A percentile compares a stretch with the other conserved stretches of the same genome.
phyloP scores from a whole-genome alignment of 345 rosid species.

The Murraya koenigii region DNA sequence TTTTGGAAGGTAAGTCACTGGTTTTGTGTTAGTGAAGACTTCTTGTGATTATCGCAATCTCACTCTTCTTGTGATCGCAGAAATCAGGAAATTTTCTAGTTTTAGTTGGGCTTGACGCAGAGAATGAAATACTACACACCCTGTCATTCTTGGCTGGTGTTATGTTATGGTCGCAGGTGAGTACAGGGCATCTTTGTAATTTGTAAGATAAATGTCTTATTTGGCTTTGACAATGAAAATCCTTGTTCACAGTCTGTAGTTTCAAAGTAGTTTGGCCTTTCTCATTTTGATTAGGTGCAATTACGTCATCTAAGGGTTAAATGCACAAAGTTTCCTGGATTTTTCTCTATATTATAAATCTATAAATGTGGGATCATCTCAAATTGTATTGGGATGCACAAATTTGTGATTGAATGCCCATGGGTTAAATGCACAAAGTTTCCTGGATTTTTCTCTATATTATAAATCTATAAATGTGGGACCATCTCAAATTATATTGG shows the following conservation, averaged over 20 bases:
- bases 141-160: conserved; percentile 92
- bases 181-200: conserved; percentile 11
- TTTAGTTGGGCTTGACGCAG: conserved; percentile 59
- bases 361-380: neutral
- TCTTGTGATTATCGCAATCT: conserved; percentile 14
- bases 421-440: neutral
- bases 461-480: neutral
- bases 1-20: conserved; percentile 79
- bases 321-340: neutral
- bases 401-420: no score
- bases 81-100: conserved; percentile 69
- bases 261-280: neutral
- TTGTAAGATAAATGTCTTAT: neutral
- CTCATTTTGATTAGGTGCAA: neutral
- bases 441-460: neutral
- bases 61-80: conserved; percentile 38
- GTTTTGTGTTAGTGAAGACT: neutral
- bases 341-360: neutral
- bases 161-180: conserved; percentile 94
- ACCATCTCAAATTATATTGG: no score
- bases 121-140: conserved; percentile 87
- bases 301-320: neutral
- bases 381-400: neutral
- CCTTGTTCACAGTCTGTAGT: neutral
- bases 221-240: neutral